A percentile compares a stretch with the other conserved stretches of the same genome.
Evolutionary conservation across 148 eudicot species (phyloP).

Genomic region (Vaccinium corymbosum): DNA sequence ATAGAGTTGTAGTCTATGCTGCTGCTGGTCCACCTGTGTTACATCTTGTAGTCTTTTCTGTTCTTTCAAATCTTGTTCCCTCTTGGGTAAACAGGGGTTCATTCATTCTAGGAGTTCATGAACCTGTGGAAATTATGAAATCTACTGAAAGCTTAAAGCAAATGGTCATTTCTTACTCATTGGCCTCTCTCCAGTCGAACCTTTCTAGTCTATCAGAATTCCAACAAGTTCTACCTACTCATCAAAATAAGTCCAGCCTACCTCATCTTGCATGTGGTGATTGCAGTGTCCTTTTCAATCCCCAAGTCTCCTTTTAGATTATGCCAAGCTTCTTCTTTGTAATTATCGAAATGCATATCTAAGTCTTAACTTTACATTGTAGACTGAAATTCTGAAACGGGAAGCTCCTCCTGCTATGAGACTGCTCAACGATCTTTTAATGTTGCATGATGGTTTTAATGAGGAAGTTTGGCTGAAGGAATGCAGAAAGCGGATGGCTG

Average conservation of each 20-base stretch:
- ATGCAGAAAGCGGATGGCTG: slow-evolving; percentile 82
- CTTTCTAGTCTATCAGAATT: background rate
- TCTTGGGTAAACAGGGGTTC: slow-evolving; percentile 2
- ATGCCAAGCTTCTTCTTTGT: slow-evolving; percentile 1
- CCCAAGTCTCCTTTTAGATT: background rate
- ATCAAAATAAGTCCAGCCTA: slow-evolving; percentile 5
- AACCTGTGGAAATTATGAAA: background rate
- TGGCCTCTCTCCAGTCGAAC: background rate
- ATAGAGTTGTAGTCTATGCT: background rate
- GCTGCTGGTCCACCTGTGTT: background rate
- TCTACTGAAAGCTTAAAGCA: background rate
- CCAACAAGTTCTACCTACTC: background rate
- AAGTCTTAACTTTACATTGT: slow-evolving; percentile 10
- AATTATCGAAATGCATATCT: background rate
- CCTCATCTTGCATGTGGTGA: background rate
- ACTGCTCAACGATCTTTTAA: slow-evolving; percentile 83
- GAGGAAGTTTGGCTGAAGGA: slow-evolving; percentile 87
- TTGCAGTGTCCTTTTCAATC: background rate
- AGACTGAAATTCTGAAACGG: slow-evolving; percentile 88
- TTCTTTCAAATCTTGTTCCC: background rate
- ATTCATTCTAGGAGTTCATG: background rate
- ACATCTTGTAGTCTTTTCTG: background rate
- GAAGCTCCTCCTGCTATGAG: slow-evolving; percentile 94
- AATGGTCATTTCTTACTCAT: background rate
- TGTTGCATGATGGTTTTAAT: slow-evolving; percentile 85